Base-by-base conservation (phyloP, 345 rosid species). In the Gossypium turneri region DNA sequence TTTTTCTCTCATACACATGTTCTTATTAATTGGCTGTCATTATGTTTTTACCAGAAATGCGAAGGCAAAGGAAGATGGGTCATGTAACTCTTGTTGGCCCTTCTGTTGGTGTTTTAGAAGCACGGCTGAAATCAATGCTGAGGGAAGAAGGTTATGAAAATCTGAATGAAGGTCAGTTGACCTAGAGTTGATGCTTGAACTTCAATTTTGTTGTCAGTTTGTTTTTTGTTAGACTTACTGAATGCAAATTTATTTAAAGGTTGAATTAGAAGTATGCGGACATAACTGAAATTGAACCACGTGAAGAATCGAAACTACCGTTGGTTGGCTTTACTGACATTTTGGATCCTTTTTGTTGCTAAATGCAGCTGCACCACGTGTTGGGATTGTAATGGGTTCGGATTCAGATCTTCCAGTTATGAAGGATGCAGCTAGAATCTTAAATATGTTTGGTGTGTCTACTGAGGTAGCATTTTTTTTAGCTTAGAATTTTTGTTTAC, bases 381-480 rank as follows among this genome's bases (percentile, higher is more conserved):
- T 95, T 71, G 94, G 97, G 79, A 93, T 95, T 77, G 87, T 95
- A 38, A 93, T 93, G 98, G 98, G 98, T 75, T 95, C 97, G 19
- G 98, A 95, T 82, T 89, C 98, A 38, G 97, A 93, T 84, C 98
- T 95, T 85, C 93, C 97, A 66, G 89, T 91, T 15, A 93, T 95
- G 98, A 95, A 95, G 81, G 98, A 95, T 74, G 98, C 97, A 63
- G 93, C 92, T 13, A 85, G 72, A 78, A 80, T 91, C 80, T 78
- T 95, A 51, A 80, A 80, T 64, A 81, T 81, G 89, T 93, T 91
- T 76, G 84, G 82, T 74, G 93, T 95, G 70, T 82, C 94, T 10
- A 70, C 84, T 52, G 99, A 95, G 98, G 99, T 95, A 59, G 22
- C 29, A 43, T 52, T 52, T 25, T 3, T 66, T 57, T 7, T 50